Conservation (phyloP, 345 rosid genomes). For the Syzygium aromaticum region DNA sequence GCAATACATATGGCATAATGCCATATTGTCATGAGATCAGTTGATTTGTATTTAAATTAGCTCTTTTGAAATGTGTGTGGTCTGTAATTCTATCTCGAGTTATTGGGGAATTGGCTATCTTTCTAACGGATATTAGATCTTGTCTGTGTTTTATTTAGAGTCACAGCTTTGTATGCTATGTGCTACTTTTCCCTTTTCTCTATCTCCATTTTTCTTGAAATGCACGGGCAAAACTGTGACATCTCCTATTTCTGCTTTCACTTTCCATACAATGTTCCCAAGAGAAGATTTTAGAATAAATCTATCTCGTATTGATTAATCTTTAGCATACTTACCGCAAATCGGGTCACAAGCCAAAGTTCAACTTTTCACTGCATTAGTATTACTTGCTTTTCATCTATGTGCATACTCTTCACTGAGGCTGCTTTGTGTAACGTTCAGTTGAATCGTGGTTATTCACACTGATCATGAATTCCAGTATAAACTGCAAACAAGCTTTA, state of each 20-base stretch:
- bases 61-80: background rate
- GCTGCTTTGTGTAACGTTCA: background rate
- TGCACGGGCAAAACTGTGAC: background rate
- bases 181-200: background rate
- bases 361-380: background rate
- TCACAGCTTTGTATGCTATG: background rate
- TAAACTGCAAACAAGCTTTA: background rate
- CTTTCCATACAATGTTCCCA: background rate
- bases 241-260: background rate
- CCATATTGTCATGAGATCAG: background rate
- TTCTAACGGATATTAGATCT: background rate
- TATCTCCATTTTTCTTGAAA: background rate
- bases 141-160: background rate
- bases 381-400: background rate
- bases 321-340: background rate
- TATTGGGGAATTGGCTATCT: background rate
- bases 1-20: background rate
- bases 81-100: background rate
- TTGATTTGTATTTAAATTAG: background rate
- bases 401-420: background rate
- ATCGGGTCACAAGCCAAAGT: background rate
- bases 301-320: background rate
- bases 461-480: background rate
- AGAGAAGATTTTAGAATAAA: background rate
- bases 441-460: background rate